Evolutionary conservation across 2,329 filamentous ascomycete genomes (phyloP).

Genomic region (Chaetothyriales sp.): DNA sequence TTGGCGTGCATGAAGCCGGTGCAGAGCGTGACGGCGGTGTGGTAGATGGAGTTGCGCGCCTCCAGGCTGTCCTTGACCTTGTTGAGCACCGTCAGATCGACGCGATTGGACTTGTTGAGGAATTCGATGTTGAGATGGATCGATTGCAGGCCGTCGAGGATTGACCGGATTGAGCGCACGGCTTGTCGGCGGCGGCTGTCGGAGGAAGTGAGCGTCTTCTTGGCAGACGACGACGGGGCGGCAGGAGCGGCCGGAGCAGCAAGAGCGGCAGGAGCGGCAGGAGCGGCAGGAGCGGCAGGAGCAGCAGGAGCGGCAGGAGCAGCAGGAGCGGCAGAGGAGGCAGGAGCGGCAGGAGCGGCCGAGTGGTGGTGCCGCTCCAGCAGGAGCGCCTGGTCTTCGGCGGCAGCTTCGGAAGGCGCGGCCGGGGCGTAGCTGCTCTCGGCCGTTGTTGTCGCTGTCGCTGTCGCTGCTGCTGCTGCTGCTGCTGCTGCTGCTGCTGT

Average conservation of each 20-base stretch:
- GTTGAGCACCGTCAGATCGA: constrained; percentile 82
- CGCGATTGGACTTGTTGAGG: constrained; percentile 86
- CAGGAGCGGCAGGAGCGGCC: no score
- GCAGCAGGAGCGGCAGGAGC: no score
- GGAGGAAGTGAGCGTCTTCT: constrained; percentile 30
- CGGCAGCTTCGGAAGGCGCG: background rate
- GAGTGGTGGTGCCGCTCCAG: constrained; percentile 39
- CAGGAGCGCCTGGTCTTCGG: constrained; percentile 38
- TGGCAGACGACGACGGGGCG: constrained; percentile 37
- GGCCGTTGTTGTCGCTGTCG: constrained; percentile 37
- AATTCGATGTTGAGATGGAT: constrained; percentile 95
- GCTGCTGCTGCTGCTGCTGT: background rate
- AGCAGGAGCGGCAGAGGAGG: no score
- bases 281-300: no score
- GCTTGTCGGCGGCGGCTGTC: constrained; percentile 41
- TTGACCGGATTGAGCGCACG: constrained; percentile 44
- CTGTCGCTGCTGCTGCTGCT: constrained; percentile 30
- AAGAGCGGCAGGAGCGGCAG: no score
- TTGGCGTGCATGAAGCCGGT: constrained; percentile 99
- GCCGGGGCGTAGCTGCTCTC: constrained; percentile 39
- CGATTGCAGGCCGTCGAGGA: constrained; percentile 77
- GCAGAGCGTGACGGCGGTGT: constrained; percentile 91
- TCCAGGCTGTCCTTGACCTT: constrained; percentile 93
- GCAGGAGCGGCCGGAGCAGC: no score
- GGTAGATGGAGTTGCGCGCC: constrained; percentile 94